Evolutionary conservation across 495 filamentous ascomycete genomes (phyloP), one percentile per base, ranked within the genome.

Genomic region (Penicillium desertorum): DNA sequence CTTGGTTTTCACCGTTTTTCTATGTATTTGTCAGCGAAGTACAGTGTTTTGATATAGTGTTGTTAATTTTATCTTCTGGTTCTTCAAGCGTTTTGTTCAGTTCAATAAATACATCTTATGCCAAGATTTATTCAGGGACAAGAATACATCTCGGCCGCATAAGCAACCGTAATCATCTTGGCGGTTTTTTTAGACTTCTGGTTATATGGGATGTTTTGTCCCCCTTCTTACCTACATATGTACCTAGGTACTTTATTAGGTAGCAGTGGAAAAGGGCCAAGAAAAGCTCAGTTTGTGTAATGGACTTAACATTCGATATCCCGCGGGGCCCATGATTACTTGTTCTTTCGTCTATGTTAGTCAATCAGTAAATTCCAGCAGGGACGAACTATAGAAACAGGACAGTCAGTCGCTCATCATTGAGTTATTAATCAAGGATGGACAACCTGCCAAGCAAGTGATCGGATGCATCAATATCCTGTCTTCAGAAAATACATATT

Each of bases 21-120:
- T 57, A 51, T 54, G 27, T 64, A 64, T 60, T 61, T 57, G 45
- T 23, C 54, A 64, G 63, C 63, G 66, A 49, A 53, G 60, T 61
- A 63, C 63, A 66, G 63, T 56, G 52, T 54, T 43, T 52, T 44
- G 29, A 51, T 60, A 54, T 56, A 46, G 32, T 63, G 52, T 51
- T 59, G 53, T 55, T 69, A 62, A 65, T 65, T 57, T 41, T 51
- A 68, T 49, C 43, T 46, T 56, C 29, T 60, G 45, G 5, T 39
- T 41, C 27, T 27, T 55, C 25, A 5, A n/a, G 1, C n/a, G 0
- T 39, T 39, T 34, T 34, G 30, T 34, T 39, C 7, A 37, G n/a
- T 17, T 17, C 10, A 14, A 39, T 37, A n/a, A 9, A 17, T 39
- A 17, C 16, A 39, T 17, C 14, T 5, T 37, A 9, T 17, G 36